These are phyloP conservation scores for Plasmodium vinckei DNA, from an alignment of 169 alveolate genomes.

Conservation along the genomic window DNA sequence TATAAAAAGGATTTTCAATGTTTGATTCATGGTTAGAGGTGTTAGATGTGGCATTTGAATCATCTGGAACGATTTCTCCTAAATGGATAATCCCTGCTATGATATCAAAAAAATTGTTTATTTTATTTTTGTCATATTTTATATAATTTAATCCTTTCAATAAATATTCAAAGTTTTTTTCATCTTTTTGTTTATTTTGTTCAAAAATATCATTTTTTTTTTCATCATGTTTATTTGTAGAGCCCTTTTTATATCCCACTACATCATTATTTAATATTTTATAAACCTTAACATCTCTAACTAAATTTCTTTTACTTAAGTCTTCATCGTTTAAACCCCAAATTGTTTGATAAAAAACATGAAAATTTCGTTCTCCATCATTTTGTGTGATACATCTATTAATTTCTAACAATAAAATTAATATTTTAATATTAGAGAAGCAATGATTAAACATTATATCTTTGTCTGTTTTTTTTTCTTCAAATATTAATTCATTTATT, in stretches of 20 bases:
- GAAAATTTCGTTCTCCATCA: conserved; percentile 96
- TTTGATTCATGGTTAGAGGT: background rate
- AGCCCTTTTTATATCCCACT: background rate
- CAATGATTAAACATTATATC: conserved; percentile 94
- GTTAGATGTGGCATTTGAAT: background rate
- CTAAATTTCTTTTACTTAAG: conserved; percentile 20
- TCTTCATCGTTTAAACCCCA: conserved; percentile 79
- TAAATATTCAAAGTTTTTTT: conserved; percentile 39
- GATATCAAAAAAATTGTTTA: conserved; percentile 29
- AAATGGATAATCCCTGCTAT: conserved; percentile 59
- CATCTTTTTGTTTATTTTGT: conserved; percentile 10
- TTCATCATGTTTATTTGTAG: background rate
- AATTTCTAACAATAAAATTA: conserved; percentile 92
- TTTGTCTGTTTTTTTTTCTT: conserved; percentile 86
- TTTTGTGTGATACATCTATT: conserved; percentile 92
- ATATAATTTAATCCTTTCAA: conserved; percentile 45
- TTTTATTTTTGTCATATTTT: conserved; percentile 43
- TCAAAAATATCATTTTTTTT: background rate
- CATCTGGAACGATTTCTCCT: conserved; percentile 38
- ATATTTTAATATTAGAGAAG: conserved; percentile 43
- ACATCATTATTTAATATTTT: conserved; percentile 14
- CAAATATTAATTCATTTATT: conserved; percentile 93
- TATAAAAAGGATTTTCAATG: background rate
- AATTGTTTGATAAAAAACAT: conserved; percentile 92
- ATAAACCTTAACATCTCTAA: conserved; percentile 34